Evolutionary conservation across 768 basidiomycete species (phyloP).

Genomic region (Lentinula guzmanii): DNA sequence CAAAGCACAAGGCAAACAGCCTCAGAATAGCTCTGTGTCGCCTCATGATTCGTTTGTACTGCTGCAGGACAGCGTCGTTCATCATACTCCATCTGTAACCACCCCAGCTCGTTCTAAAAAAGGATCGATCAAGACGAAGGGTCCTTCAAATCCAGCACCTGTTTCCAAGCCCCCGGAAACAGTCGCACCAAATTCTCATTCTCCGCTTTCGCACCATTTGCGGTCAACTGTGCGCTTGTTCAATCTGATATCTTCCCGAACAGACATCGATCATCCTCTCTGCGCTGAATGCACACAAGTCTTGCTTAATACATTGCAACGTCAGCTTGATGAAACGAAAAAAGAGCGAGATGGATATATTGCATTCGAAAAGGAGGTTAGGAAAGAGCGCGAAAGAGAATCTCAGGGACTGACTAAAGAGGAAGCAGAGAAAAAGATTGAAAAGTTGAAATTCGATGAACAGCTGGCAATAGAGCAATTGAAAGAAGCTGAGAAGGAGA

Average conservation of each 20-base stretch:
- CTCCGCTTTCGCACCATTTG: constrained; percentile 72
- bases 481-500: constrained; percentile 70
- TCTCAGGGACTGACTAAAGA: constrained; percentile 53
- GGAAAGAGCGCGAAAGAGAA: constrained; percentile 75
- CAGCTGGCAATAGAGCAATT: constrained; percentile 66
- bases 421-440: constrained; percentile 69
- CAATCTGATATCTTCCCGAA: constrained; percentile 68
- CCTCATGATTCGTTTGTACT: constrained; percentile 91
- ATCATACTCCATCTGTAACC: constrained; percentile 57
- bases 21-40: constrained; percentile 43
- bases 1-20: constrained; percentile 56
- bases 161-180: constrained; percentile 34
- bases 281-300: constrained; percentile 92
- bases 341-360: constrained; percentile 91
- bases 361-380: constrained; percentile 84
- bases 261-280: constrained; percentile 87
- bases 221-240: constrained; percentile 71
- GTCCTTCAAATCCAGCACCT: constrained; percentile 13
- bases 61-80: constrained; percentile 77
- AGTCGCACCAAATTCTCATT: constrained; percentile 57
- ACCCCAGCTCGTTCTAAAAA: constrained; percentile 37
- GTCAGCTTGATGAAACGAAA: constrained; percentile 83
- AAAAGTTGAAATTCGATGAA: constrained; percentile 65
- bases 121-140: constrained; percentile 27
- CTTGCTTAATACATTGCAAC: constrained; percentile 67